phyloP scores from a whole-genome alignment of 805 yeast genomes.

The Jamesozyma gamospora region DNA sequence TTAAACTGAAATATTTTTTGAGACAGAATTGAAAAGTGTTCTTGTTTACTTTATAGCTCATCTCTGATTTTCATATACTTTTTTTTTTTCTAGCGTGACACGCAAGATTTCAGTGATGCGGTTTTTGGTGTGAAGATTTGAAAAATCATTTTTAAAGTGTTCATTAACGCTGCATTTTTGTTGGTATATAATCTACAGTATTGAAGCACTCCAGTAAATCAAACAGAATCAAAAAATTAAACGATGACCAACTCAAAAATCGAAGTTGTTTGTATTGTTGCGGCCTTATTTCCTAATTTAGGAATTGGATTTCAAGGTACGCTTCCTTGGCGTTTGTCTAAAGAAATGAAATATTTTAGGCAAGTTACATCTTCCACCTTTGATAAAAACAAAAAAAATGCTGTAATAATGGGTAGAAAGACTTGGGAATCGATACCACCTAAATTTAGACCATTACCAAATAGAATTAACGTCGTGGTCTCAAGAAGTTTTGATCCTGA shows the following conservation, averaged over 20 bases:
- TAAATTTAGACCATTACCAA: constrained; percentile 73
- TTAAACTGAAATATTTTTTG: background rate
- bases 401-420: constrained; percentile 90
- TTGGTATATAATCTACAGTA: no score
- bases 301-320: constrained; percentile 81
- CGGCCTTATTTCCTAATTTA: constrained; percentile 66
- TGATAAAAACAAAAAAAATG: constrained; percentile 40
- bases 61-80: no score
- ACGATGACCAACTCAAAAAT: constrained; percentile 11
- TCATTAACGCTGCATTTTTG: no score
- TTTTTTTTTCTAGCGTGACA: no score
- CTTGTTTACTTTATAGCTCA: background rate
- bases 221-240: no score
- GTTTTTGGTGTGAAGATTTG: no score
- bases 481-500: constrained; percentile 35
- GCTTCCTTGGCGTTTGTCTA: constrained; percentile 78
- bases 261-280: constrained; percentile 63
- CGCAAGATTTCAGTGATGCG: no score
- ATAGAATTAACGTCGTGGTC: constrained; percentile 64
- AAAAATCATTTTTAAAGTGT: no score
- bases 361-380: constrained; percentile 48
- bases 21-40: background rate
- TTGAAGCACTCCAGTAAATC: no score
- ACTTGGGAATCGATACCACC: constrained; percentile 93
- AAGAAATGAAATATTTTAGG: constrained; percentile 80